These are phyloP conservation scores for Rubia yunnanensis DNA, from an alignment of 257 asterid genomes.

Conservation along the genomic window DNA sequence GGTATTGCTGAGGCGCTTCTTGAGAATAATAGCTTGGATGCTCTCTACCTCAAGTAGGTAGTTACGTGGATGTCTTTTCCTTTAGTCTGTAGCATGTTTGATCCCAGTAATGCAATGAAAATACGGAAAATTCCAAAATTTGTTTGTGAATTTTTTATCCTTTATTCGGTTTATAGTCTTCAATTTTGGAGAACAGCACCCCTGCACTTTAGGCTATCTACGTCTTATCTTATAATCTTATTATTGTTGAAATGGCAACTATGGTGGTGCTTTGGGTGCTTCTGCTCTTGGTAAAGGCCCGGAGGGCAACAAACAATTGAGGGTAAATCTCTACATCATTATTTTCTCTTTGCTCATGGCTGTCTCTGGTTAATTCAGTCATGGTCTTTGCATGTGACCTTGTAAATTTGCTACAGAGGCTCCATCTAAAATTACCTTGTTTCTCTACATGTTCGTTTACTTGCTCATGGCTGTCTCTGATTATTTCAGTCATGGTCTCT, in stretches of 20 bases:
- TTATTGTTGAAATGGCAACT: constrained; percentile 61
- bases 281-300: constrained; percentile 86
- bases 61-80: neutral
- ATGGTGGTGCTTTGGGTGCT: constrained; percentile 96
- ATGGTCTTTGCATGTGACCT: neutral
- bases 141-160: constrained; percentile 4
- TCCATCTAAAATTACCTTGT: neutral
- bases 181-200: neutral
- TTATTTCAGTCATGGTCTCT: too few species aligned
- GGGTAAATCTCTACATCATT: constrained; percentile 38
- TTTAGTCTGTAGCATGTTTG: constrained; percentile 5
- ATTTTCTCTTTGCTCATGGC: neutral
- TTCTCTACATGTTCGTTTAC: too few species aligned
- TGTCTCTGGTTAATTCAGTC: neutral
- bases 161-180: neutral
- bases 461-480: too few species aligned
- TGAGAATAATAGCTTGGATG: constrained; percentile 60
- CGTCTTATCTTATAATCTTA: constrained; percentile 12
- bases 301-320: constrained; percentile 77
- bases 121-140: too few species aligned
- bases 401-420: neutral
- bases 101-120: too few species aligned
- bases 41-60: constrained; percentile 71
- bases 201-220: constrained; percentile 8
- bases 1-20: constrained; percentile 93